These are phyloP conservation scores for Bidens hawaiensis DNA, from an alignment of 140 eudicot genomes.

Conservation along the genomic window DNA sequence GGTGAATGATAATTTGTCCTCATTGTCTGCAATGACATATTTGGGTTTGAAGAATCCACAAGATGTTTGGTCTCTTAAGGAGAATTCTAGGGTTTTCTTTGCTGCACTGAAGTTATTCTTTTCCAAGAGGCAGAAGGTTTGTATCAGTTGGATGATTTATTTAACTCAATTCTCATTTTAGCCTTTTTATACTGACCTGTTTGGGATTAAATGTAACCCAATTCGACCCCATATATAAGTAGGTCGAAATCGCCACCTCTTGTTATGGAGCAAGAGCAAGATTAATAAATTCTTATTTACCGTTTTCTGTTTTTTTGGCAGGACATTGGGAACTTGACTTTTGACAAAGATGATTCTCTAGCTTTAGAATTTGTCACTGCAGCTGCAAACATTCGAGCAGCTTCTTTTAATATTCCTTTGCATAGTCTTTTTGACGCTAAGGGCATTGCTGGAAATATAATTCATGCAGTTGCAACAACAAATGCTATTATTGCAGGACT, in stretches of 20 bases:
- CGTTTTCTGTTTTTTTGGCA: constrained; percentile 16
- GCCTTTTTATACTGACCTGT: not conserved
- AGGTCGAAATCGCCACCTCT: not conserved
- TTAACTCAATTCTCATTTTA: not conserved
- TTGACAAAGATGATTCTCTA: constrained; percentile 89
- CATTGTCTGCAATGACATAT: constrained; percentile 74
- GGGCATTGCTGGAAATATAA: constrained; percentile 95
- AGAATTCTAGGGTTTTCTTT: constrained; percentile 66
- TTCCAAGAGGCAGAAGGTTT: constrained; percentile 63
- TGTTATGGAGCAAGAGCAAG: not conserved
- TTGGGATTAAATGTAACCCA: not conserved
- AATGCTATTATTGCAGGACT: constrained; percentile 94
- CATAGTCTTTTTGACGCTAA: constrained; percentile 98
- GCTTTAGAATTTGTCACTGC: constrained; percentile 98
- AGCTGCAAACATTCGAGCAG: constrained; percentile 96
- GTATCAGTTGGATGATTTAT: not conserved
- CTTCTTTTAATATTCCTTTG: constrained; percentile 91
- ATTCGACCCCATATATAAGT: not conserved
- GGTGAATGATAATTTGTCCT: constrained; percentile 35
- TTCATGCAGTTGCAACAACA: constrained; percentile 99
- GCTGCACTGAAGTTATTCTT: constrained; percentile 79
- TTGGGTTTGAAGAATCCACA: constrained; percentile 90
- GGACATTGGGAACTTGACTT: constrained; percentile 85
- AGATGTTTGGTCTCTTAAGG: constrained; percentile 81
- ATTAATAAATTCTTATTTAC: not conserved